Conservation (phyloP, 306 rosid genomes). For the Castanea crenata region DNA sequence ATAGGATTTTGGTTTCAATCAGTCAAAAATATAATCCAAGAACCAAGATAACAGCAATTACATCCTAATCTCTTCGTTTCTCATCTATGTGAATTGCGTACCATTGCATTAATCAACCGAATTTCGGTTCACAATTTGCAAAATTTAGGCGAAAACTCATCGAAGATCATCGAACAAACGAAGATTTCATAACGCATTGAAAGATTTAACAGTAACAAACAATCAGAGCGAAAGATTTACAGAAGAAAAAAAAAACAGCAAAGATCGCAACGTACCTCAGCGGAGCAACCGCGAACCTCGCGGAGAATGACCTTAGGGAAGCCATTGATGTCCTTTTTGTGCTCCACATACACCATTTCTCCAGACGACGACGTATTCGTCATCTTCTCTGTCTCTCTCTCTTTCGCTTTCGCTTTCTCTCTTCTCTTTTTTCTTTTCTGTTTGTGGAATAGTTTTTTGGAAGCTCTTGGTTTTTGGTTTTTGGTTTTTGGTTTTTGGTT, state of each 20-base stretch:
- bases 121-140: too few species aligned
- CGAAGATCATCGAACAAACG: background rate
- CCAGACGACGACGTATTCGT: conserved; percentile 37
- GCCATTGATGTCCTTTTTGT: conserved; percentile 42
- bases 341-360: conserved; percentile 38
- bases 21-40: too few species aligned
- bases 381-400: background rate
- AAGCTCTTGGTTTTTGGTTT: background rate
- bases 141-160: too few species aligned
- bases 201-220: background rate
- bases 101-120: too few species aligned
- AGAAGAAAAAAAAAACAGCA: too few species aligned
- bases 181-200: background rate
- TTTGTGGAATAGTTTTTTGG: background rate
- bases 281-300: conserved; percentile 55
- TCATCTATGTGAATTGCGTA: too few species aligned
- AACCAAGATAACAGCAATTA: too few species aligned
- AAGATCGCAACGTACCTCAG: conserved; percentile 37
- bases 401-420: background rate
- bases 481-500: background rate
- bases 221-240: background rate
- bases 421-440: background rate
- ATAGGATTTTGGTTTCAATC: too few species aligned
- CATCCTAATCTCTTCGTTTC: too few species aligned
- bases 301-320: conserved; percentile 57